Evolutionary conservation across 768 basidiomycete genomes (phyloP).

Genomic region (Lactarius pseudohatsudake): DNA sequence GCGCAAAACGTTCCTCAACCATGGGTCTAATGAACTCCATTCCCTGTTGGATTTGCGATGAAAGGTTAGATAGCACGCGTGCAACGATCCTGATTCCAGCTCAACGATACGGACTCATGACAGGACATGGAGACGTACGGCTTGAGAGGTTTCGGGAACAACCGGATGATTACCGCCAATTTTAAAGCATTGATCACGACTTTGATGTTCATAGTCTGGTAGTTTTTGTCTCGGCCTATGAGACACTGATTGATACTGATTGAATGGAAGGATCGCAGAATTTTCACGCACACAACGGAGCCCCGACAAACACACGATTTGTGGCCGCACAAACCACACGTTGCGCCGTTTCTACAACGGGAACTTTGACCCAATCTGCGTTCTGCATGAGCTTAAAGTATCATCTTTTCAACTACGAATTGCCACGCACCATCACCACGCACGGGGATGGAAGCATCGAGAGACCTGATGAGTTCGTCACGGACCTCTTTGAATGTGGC

Average conservation of each 20-base stretch:
- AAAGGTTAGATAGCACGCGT: conserved; percentile 8
- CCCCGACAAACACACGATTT: background rate
- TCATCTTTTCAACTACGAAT: background rate
- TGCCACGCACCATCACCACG: background rate
- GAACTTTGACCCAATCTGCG: background rate
- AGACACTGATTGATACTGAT: background rate
- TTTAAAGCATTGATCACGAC: background rate
- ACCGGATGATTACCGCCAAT: background rate
- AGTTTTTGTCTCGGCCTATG: background rate
- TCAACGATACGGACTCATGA: background rate
- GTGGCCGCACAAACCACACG: background rate
- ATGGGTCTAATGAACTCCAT: conserved; percentile 7
- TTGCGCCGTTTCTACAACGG: background rate
- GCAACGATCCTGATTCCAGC: conserved; percentile 5
- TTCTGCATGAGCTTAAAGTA: background rate
- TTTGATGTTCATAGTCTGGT: background rate
- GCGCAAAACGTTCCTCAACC: conserved; percentile 3
- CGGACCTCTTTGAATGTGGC: background rate
- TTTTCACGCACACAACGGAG: background rate
- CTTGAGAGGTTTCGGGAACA: background rate
- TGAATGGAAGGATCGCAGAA: background rate
- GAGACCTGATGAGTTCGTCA: background rate
- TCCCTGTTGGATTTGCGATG: background rate
- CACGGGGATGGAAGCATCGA: background rate
- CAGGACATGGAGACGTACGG: background rate